These are phyloP conservation scores for Umbelopsis sp. DNA, from an alignment of 371 early-diverging fungal species.

Conservation along the genomic window DNA sequence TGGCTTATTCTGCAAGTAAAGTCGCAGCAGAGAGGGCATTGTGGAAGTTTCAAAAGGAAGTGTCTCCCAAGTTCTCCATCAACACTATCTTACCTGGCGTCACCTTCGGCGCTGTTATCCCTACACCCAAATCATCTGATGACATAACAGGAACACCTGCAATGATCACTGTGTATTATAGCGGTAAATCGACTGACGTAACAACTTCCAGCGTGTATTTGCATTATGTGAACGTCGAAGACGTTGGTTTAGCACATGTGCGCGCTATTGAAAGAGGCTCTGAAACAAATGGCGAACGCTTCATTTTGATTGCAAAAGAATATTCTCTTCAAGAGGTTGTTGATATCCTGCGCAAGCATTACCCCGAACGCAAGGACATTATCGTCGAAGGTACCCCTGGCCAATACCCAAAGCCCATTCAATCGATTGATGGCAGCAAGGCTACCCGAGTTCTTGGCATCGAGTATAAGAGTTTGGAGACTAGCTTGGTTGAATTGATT, in stretches of 20 bases:
- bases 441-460: neutral
- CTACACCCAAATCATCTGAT: neutral
- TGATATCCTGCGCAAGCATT: neutral
- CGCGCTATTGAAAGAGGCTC: constrained; percentile 6
- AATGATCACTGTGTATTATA: neutral
- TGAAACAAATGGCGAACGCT: constrained; percentile 16
- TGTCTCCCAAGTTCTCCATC: constrained; percentile 4
- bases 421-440: neutral
- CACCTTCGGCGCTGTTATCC: neutral
- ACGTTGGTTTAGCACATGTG: constrained; percentile 7
- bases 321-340: neutral
- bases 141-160: neutral
- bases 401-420: neutral
- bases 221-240: neutral
- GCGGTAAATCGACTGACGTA: neutral
- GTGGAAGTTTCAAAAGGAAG: neutral
- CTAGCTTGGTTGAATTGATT: neutral
- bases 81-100: constrained; percentile 1
- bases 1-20: neutral
- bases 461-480: neutral
- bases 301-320: neutral
- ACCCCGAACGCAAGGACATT: neutral
- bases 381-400: neutral
- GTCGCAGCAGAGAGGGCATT: neutral
- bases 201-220: neutral